Evolutionary conservation across 768 basidiomycete genomes (phyloP), one percentile per base, ranked within the genome.

Genomic region (Naganishia randhawae): DNA sequence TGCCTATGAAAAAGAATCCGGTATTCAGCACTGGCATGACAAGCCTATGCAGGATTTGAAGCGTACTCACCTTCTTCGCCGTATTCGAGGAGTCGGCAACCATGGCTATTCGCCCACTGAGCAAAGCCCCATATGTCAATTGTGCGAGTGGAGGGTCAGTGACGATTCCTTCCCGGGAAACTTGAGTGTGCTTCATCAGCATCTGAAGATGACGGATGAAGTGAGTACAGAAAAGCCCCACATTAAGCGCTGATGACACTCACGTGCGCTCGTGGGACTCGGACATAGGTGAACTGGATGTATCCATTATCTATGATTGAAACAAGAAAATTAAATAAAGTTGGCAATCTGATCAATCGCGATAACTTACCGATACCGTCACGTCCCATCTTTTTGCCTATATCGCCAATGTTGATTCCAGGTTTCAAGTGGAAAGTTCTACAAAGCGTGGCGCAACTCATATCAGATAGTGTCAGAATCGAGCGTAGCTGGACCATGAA

Each of bases 101-200:
- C 80, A 82, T 81, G 3, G 77, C 76, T 3, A 80, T 74, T 62
- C 80, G 69, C 14, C 82, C 82, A 27, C 75, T 72, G 8, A 83
- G 78, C n/a, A 83, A 73, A 2, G 82, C 81, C 31, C 82, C 82
- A 68, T 83, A 83, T 0, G 81, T 82, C 41, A 83, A 72, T 71
- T 83, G 82, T 9, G 80, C 80, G 22, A 83, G 78, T 6, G 82
- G 80, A 0, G 81, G 81, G 50, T 81, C 80, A 22, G 77, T 76
- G n/a, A 82, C 81, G 11, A 75, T 69, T 32, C 81, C 81, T 14
- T 81, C 75, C 11, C 81, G 71, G 0, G 80, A 80, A 14, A 81
- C 81, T 68, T 82, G 81, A 32, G 80, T 81, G 70, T 83, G 81
- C 75, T 83, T 83, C 81, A 82, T 82, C 70, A 83, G 78, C 81